Conservation (phyloP, 306 rosid species). For the Dryas octopetala region DNA sequence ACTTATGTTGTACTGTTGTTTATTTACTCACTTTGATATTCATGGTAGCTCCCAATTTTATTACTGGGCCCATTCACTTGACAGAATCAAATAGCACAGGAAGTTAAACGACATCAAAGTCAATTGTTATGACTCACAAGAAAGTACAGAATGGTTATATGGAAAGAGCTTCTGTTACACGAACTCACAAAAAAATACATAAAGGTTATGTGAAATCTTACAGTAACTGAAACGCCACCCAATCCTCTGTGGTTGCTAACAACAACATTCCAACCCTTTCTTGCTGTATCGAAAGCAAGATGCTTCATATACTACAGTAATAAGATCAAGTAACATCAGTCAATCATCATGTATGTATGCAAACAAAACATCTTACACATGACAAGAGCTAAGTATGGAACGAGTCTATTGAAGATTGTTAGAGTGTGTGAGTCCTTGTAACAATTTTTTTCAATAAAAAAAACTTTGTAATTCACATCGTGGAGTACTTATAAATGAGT, state of each 20-base stretch:
- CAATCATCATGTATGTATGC: background rate
- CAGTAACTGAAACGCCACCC: conserved; percentile 94
- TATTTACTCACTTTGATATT: no score
- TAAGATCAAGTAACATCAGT: conserved; percentile 22
- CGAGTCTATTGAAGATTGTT: background rate
- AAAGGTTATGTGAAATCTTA: conserved; percentile 36
- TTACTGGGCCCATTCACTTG: no score
- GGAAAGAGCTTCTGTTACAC: background rate
- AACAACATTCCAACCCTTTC: conserved; percentile 82
- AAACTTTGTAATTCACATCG: background rate
- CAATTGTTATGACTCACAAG: background rate
- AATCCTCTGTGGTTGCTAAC: conserved; percentile 88
- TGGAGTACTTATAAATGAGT: background rate
- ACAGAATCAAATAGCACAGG: background rate
- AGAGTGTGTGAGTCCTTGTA: background rate
- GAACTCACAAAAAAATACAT: background rate
- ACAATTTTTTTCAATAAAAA: background rate
- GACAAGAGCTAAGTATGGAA: background rate
- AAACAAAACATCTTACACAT: background rate
- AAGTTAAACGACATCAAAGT: background rate
- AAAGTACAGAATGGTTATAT: background rate
- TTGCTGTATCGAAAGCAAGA: conserved; percentile 78
- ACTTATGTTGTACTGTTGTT: background rate
- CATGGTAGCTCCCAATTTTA: no score
- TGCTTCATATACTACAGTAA: conserved; percentile 84